These are phyloP conservation scores for Sutorius eximius DNA, from an alignment of 1,284 basidiomycete genomes.

Conservation along the genomic window DNA sequence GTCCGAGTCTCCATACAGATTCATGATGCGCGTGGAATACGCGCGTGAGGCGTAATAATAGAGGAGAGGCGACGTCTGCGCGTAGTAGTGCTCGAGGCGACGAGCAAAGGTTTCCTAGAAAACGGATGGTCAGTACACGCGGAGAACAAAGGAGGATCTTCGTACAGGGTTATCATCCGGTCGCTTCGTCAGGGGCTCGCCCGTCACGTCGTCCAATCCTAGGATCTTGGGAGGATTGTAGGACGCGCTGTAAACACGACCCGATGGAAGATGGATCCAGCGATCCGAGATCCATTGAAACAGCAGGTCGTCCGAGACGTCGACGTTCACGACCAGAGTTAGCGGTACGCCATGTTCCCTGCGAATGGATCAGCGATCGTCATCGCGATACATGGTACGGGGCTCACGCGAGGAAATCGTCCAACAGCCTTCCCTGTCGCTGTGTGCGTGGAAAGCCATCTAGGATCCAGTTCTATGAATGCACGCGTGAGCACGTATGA, in stretches of 20 bases:
- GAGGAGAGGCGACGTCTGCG: conserved; percentile 81
- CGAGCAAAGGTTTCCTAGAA: conserved; percentile 80
- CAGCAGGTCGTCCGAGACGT: conserved; percentile 89
- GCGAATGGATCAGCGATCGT: background rate
- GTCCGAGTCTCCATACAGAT: conserved; percentile 29
- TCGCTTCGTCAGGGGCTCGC: conserved; percentile 86
- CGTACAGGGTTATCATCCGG: conserved; percentile 90
- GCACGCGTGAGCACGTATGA: conserved; percentile 13
- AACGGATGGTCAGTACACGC: conserved; percentile 8
- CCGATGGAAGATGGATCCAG: conserved; percentile 90
- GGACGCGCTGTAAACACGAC: conserved; percentile 88
- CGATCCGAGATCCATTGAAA: conserved; percentile 86
- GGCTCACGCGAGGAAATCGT: conserved; percentile 63
- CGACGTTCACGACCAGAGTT: conserved; percentile 85
- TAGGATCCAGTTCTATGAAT: conserved; percentile 78
- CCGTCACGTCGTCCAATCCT: conserved; percentile 89
- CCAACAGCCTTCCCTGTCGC: conserved; percentile 83
- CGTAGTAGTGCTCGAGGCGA: conserved; percentile 80
- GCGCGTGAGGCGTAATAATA: conserved; percentile 62
- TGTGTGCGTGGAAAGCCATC: conserved; percentile 96
- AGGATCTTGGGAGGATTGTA: conserved; percentile 87
- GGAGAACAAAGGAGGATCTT: conserved; percentile 12
- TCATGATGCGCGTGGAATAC: conserved; percentile 29
- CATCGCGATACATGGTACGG: background rate
- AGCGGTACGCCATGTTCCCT: conserved; percentile 64